Percentiles rank a stretch among this genome's conserved stretches.
These are phyloP conservation scores for Polygonum aviculare DNA, from an alignment of 148 eudicot species.

Conservation along the genomic window DNA sequence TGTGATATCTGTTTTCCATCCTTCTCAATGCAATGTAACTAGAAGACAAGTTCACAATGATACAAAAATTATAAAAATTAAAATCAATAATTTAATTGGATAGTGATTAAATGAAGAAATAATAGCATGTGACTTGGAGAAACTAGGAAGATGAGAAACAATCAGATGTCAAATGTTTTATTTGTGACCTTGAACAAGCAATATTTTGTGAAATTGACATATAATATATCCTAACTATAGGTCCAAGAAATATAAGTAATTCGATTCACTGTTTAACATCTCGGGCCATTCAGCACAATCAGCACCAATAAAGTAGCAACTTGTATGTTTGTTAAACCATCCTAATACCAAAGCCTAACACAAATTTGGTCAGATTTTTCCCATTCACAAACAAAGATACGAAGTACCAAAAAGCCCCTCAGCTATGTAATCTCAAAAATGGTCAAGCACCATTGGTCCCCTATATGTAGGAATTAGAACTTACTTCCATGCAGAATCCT, in stretches of 20 bases:
- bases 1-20: conserved; percentile 44
- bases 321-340: not conserved
- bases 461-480: conserved; percentile 15
- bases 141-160: not conserved
- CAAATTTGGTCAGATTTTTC: not conserved
- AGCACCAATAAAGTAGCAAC: not conserved
- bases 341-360: not conserved
- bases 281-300: not conserved
- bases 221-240: not conserved
- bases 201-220: not conserved
- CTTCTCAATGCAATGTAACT: conserved; percentile 81
- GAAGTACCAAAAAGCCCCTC: not conserved
- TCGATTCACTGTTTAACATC: not conserved
- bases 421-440: not conserved
- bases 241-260: not conserved
- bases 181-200: conserved; percentile 3
- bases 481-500: conserved; percentile 92
- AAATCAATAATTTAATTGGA: not conserved
- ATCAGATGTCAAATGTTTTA: not conserved
- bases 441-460: not conserved
- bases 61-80: conserved; percentile 1
- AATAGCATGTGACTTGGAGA: not conserved
- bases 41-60: conserved; percentile 14
- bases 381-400: not conserved
- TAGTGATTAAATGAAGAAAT: not conserved